Evolutionary conservation across 2,329 filamentous ascomycete species (phyloP), one percentile per base, ranked within the genome.

Genomic region (Aplosporella prunicola): DNA sequence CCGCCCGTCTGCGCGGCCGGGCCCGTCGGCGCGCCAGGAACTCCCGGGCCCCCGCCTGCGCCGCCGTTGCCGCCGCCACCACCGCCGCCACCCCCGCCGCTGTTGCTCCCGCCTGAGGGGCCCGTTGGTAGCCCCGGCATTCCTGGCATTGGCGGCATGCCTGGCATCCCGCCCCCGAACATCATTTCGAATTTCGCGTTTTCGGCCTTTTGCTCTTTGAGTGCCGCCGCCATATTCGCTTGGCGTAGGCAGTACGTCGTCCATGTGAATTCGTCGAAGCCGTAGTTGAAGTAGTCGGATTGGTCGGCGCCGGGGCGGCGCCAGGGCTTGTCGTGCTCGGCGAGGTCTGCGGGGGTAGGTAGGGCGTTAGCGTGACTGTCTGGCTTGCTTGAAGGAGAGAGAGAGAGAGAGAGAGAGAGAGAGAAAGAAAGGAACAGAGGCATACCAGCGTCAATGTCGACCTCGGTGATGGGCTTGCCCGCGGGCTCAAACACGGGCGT

Each of bases 241-340:
- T 96, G 91, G 54, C 93, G 93, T 42, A 86, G 70, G 20, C 88
- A 87, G 58, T 98, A 98, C 37, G 88, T 75, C 5, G 88, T 83
- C 91, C 91, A 98, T 1, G 88, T 94, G 61, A 95, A 96, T 61
- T 96, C 89, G 63, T 96, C 89, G 55, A 96, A 96, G 41, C 89
- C 89, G 62, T 96, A 96, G 67, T 96, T 96, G 74, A 96, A 96
- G 64, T 93, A 96, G 58, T 98, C 91, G 42, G 83, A 91, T 38
- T 94, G 77, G 53, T 98, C 91, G 9, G 89, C 88, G 31, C 91
- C 91, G 0, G 91, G 91, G 46, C 88, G 80, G 29, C 91, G 80
- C 91, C 91, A 98, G 13, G 89, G 88, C 60, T 95, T 96, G 45
- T 88, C 83, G 45, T 74, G 67, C 51, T 87, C 85, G 37, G 69